These are phyloP conservation scores for Macaranga tanarius DNA, from an alignment of 441 rosid species.

Conservation along the genomic window DNA sequence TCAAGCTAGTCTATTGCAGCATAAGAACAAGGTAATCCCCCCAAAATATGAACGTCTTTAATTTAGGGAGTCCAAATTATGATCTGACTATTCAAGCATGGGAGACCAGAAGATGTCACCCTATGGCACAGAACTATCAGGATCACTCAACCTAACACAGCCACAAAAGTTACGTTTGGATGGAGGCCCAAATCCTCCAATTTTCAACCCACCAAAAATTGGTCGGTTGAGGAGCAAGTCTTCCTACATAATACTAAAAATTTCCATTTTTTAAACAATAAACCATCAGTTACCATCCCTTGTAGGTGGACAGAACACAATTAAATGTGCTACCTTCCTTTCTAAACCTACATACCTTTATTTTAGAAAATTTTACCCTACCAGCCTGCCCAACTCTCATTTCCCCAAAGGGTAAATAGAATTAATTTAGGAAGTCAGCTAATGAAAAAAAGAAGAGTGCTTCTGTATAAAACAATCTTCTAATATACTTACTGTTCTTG, in stretches of 20 bases:
- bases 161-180: neutral
- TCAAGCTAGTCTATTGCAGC: neutral
- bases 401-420: neutral
- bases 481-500: constrained; percentile 56
- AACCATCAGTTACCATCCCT: too few species aligned
- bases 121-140: too few species aligned
- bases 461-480: neutral
- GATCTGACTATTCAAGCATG: neutral
- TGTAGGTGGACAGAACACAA: too few species aligned
- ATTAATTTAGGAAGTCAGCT: neutral
- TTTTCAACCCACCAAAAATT: too few species aligned
- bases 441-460: neutral
- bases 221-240: too few species aligned
- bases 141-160: neutral
- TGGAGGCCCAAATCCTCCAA: too few species aligned
- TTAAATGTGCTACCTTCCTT: too few species aligned
- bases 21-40: neutral
- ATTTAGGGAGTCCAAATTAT: neutral
- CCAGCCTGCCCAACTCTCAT: neutral
- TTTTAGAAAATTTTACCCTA: too few species aligned
- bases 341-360: too few species aligned
- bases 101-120: neutral
- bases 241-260: too few species aligned
- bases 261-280: too few species aligned
- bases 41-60: too few species aligned